Base-by-base conservation (phyloP, 805 yeast species). In the Ogataea neopini region DNA sequence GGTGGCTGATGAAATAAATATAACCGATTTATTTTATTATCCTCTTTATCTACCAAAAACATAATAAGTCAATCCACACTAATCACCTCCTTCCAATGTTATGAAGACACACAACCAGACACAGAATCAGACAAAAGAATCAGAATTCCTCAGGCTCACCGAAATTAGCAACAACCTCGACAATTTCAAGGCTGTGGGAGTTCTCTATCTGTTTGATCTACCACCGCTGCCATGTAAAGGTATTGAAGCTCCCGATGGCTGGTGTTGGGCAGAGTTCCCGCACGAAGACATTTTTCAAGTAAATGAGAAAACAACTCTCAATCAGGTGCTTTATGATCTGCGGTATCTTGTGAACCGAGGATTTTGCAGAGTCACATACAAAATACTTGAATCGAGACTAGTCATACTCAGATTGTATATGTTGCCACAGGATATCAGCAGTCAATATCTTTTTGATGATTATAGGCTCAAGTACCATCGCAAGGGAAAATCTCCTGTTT, bases 181-280 rank as follows among this genome's bases (percentile, higher is more conserved):
- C 13, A 61, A 61, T 4, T 69, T 74, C 17, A 53, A 70, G 4
- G 79, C 80, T 0, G 56, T 81, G 3, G 89, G 88, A 0, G 67
- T 74, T 0, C 54, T 84, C 1, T 70, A 68, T 53, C 64, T 77
- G 40, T 58, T 63, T 43, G 66, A 73, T 28, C 53, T 73, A 1
- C 86, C 86, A 0, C 48, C 64, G 1, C 53, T 68, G 3, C 65
- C 69, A 0, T 63, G 69, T 11, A 67, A 67, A 3, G 77, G 76
- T 0, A 28, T 67, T 0, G 48, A 47, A 8, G 70, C 76, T 0
- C 69, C 69, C 5, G 76, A 68, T 56, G 73, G 70, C 1, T 83
- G 87, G 86, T 56, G 41, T 42, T 81, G 86, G 87, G 63, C 80
- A 13, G 81, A 80, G 50, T 66, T 77, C 8, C 77, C 77, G 14